Conservation (phyloP, 2,329 filamentous ascomycete species). For the Paraconiothyrium sp. region DNA sequence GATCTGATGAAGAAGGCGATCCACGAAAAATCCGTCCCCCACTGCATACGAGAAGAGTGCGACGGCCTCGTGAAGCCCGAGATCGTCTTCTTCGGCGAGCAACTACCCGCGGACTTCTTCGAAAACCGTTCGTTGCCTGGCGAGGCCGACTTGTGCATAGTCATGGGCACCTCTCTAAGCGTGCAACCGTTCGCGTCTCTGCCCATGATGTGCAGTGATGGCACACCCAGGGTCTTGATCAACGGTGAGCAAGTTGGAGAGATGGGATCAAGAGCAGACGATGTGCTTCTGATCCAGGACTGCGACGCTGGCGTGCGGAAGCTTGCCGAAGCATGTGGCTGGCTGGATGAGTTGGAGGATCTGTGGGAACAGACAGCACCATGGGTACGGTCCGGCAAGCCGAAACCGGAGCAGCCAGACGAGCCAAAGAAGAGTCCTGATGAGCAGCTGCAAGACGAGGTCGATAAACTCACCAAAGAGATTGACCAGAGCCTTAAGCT, state of each 20-base stretch:
- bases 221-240: slow-evolving; percentile 81
- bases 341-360: slow-evolving; percentile 82
- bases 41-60: slow-evolving; percentile 70
- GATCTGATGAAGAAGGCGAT: slow-evolving; percentile 78
- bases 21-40: slow-evolving; percentile 72
- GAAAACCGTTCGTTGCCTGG: slow-evolving; percentile 63
- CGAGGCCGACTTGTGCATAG: slow-evolving; percentile 78
- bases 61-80: slow-evolving; percentile 88
- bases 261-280: slow-evolving; percentile 79
- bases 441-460: slow-evolving; percentile 65
- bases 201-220: slow-evolving; percentile 69
- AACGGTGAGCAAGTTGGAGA: slow-evolving; percentile 86
- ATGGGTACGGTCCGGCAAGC: slow-evolving; percentile 56
- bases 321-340: slow-evolving; percentile 82
- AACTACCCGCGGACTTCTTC: slow-evolving; percentile 73
- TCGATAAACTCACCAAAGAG: slow-evolving; percentile 66
- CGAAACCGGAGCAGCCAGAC: slow-evolving; percentile 53
- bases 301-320: slow-evolving; percentile 84
- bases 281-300: slow-evolving; percentile 83
- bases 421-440: slow-evolving; percentile 58
- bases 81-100: slow-evolving; percentile 93
- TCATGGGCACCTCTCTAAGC: slow-evolving; percentile 87
- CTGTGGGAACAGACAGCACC: slow-evolving; percentile 74
- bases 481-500: slow-evolving; percentile 63
- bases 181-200: slow-evolving; percentile 91